Evolutionary conservation across 768 basidiomycete species (phyloP).

Genomic region (Tricholoma bakamatsutake): DNA sequence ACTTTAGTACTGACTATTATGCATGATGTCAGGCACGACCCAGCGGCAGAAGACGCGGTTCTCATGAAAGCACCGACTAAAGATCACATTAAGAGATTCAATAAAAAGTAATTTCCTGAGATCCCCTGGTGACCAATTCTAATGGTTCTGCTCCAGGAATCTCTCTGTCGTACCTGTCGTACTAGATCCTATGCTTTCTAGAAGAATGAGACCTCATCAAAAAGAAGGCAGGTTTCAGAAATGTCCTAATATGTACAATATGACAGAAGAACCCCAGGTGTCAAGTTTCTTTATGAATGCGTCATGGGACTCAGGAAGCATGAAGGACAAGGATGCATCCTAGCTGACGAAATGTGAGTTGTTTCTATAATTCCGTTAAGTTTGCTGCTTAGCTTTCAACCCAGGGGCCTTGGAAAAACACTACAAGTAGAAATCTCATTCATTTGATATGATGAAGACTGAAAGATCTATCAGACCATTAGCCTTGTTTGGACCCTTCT

Average conservation of each 20-base stretch:
- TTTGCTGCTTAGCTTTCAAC: conserved; percentile 8
- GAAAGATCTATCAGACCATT: conserved; percentile 59
- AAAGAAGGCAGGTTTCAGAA: conserved; percentile 54
- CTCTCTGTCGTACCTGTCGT: conserved; percentile 74
- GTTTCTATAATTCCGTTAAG: conserved; percentile 4
- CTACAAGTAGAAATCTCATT: conserved; percentile 47
- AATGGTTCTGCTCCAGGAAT: conserved; percentile 34
- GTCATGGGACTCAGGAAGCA: conserved; percentile 92
- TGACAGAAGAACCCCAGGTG: conserved; percentile 34
- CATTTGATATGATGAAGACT: neutral
- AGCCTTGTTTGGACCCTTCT: conserved; percentile 90
- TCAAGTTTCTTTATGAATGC: conserved; percentile 91
- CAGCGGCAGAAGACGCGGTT: conserved; percentile 67
- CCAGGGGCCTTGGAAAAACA: conserved; percentile 95
- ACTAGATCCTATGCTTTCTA: conserved; percentile 78
- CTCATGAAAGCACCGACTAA: conserved; percentile 79
- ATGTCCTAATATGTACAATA: neutral
- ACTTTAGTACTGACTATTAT: neutral
- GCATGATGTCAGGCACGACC: conserved; percentile 57
- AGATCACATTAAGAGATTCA: conserved; percentile 59
- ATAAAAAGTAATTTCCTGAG: conserved; percentile 53
- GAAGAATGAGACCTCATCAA: conserved; percentile 83
- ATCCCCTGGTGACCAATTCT: conserved; percentile 1
- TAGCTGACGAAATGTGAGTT: conserved; percentile 90
- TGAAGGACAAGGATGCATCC: conserved; percentile 89